Evolutionary conservation across 2,329 filamentous ascomycete species (phyloP).

Genomic region (Botrytis hyacinthi): DNA sequence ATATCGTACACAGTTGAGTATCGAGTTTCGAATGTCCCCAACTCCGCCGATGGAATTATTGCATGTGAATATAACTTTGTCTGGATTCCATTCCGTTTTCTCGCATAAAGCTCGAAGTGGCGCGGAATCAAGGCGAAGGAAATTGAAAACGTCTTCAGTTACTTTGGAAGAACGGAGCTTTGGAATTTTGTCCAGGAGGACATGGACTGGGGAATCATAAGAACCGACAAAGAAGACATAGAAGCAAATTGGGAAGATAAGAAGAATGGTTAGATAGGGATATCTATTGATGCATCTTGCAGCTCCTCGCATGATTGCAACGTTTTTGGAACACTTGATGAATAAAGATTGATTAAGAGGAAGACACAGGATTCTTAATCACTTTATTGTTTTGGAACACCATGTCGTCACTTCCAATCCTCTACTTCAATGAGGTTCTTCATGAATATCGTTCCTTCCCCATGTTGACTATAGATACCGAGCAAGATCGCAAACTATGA

Average conservation of each 20-base stretch:
- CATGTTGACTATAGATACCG: not conserved
- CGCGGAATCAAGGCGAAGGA: conserved; percentile 28
- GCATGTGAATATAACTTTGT: conserved; percentile 33
- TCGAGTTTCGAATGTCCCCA: conserved; percentile 36
- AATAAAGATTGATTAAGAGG: not conserved
- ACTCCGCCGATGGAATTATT: conserved; percentile 31
- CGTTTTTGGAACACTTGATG: not conserved
- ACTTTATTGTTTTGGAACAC: not conserved
- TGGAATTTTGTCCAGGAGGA: not conserved
- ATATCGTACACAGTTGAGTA: conserved; percentile 37
- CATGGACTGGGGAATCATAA: not conserved
- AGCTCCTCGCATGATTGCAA: not conserved
- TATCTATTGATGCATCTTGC: not conserved
- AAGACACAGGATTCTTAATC: not conserved
- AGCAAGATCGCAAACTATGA: not conserved
- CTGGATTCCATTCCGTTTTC: conserved; percentile 30
- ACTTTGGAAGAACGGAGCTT: not conserved
- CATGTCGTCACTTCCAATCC: not conserved
- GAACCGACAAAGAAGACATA: not conserved
- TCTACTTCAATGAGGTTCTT: not conserved
- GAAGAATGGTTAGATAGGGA: not conserved
- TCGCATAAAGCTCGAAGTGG: conserved; percentile 30
- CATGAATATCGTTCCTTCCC: conserved; percentile 2
- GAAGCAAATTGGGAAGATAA: not conserved
- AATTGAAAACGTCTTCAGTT: conserved; percentile 29